These are phyloP conservation scores for Tubosaeta brunneosetosa DNA, from an alignment of 768 basidiomycete species.

Conservation along the genomic window DNA sequence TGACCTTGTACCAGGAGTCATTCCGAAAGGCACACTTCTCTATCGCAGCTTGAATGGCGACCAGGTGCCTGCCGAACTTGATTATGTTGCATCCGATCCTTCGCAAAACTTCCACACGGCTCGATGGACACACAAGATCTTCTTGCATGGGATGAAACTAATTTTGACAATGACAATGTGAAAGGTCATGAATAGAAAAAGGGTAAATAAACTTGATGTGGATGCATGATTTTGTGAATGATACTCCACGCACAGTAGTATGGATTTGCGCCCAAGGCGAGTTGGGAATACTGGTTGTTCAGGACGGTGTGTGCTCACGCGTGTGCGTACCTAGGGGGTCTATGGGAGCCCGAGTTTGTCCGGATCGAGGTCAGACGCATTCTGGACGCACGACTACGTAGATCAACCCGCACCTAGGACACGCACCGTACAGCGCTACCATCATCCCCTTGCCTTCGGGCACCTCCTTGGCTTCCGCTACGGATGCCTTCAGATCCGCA, in stretches of 20 bases:
- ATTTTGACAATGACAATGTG: too few species aligned
- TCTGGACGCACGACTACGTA: neutral
- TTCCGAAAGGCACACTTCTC: neutral
- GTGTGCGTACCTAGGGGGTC: conserved; percentile 47
- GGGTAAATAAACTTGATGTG: too few species aligned
- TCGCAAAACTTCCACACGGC: too few species aligned
- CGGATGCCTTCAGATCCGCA: conserved; percentile 73
- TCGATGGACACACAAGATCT: too few species aligned
- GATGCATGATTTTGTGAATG: too few species aligned
- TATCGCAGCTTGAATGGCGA: neutral
- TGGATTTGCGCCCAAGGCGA: conserved; percentile 89
- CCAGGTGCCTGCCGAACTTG: too few species aligned
- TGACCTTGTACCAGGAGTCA: too few species aligned
- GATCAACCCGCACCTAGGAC: conserved; percentile 3
- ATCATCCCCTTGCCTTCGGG: conserved; percentile 77
- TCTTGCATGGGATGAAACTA: too few species aligned
- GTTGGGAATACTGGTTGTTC: conserved; percentile 3
- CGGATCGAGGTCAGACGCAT: conserved; percentile 67
- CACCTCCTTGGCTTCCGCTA: conserved; percentile 59
- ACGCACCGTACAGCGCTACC: conserved; percentile 81
- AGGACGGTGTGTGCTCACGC: neutral
- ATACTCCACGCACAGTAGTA: conserved; percentile 45
- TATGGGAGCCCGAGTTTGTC: conserved; percentile 89
- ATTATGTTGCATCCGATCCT: too few species aligned
- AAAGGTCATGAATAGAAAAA: too few species aligned